These are phyloP conservation scores for Sanghuangporus weigelae DNA, from an alignment of 1,284 basidiomycete genomes.

Conservation along the genomic window DNA sequence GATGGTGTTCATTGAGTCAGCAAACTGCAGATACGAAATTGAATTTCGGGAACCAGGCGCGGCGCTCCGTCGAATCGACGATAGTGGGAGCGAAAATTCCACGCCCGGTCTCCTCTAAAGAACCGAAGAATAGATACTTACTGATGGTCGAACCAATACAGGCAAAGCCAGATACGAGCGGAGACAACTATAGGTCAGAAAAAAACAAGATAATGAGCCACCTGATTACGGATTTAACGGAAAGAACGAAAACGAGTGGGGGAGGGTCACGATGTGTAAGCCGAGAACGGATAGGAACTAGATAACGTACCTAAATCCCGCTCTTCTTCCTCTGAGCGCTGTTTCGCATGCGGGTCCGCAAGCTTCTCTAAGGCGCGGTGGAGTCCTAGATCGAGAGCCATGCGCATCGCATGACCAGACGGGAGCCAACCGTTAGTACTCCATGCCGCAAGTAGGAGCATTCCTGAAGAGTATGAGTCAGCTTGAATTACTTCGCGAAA, in stretches of 20 bases:
- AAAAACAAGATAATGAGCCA: conserved; percentile 21
- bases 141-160: conserved; percentile 93
- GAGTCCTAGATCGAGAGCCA: conserved; percentile 89
- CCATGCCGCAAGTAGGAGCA: conserved; percentile 89
- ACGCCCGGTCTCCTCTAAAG: neutral
- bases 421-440: conserved; percentile 93
- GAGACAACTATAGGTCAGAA: conserved; percentile 61
- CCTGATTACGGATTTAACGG: neutral
- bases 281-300: conserved; percentile 5
- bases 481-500: conserved; percentile 11
- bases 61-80: neutral
- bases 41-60: neutral
- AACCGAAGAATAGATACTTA: conserved; percentile 32
- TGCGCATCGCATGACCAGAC: conserved; percentile 88
- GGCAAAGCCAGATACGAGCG: conserved; percentile 88
- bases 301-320: conserved; percentile 65
- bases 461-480: conserved; percentile 45
- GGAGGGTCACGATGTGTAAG: neutral
- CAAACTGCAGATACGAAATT: conserved; percentile 10
- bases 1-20: conserved; percentile 15
- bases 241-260: neutral
- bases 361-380: conserved; percentile 88
- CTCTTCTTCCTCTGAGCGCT: conserved; percentile 77
- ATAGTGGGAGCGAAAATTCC: neutral
- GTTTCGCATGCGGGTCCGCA: conserved; percentile 65